These are phyloP conservation scores for Umbelopsis isabellina DNA, from an alignment of 192 early-diverging fungal genomes.

Conservation along the genomic window DNA sequence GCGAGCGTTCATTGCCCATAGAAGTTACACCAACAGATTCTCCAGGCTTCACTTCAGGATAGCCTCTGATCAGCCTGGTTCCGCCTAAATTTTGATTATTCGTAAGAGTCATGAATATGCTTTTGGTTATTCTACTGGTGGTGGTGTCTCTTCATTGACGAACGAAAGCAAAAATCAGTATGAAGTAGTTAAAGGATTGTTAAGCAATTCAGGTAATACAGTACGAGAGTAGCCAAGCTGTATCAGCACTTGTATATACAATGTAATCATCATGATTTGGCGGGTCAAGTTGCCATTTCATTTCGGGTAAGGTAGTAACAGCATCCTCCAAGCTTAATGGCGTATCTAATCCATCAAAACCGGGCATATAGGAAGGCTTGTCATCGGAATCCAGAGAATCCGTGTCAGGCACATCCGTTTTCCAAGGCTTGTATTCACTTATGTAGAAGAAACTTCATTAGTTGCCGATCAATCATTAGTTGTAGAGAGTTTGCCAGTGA, in stretches of 20 bases:
- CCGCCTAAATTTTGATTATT: constrained; percentile 54
- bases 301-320: neutral
- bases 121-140: constrained; percentile 61
- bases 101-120: constrained; percentile 57
- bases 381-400: neutral
- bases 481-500: neutral
- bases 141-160: constrained; percentile 53
- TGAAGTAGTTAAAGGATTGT: neutral
- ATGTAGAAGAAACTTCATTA: neutral
- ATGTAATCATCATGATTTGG: constrained; percentile 48
- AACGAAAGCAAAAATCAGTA: neutral
- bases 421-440: constrained; percentile 14
- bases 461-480: neutral
- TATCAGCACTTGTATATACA: constrained; percentile 56
- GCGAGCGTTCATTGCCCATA: constrained; percentile 28
- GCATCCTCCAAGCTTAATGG: constrained; percentile 10
- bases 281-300: neutral
- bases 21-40: constrained; percentile 9
- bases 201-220: neutral
- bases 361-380: neutral
- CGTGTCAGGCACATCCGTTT: neutral
- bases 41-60: constrained; percentile 59
- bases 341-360: constrained; percentile 15
- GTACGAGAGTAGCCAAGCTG: constrained; percentile 51
- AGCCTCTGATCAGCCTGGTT: constrained; percentile 65